Evolutionary conservation across 2,329 filamentous ascomycete genomes (phyloP).

Genomic region (Cytospora paraplurivora): DNA sequence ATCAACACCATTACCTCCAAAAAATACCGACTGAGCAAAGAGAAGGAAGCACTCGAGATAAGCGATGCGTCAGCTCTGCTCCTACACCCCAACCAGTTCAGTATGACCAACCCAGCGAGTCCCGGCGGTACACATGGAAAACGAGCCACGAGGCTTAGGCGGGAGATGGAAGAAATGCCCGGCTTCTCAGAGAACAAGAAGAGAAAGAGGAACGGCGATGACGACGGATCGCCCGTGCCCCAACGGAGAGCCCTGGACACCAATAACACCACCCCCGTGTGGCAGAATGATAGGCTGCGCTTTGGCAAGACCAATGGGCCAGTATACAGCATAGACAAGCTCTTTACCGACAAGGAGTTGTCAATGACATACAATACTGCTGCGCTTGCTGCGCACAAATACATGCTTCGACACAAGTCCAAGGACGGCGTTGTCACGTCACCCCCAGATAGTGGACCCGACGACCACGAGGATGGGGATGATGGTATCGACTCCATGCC

Average conservation of each 20-base stretch:
- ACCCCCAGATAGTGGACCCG: constrained; percentile 54
- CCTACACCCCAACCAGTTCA: constrained; percentile 69
- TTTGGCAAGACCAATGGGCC: constrained; percentile 59
- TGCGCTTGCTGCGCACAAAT: constrained; percentile 63
- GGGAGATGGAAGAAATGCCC: constrained; percentile 60
- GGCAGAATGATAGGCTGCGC: constrained; percentile 62
- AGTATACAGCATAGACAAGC: constrained; percentile 67
- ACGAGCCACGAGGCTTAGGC: constrained; percentile 62
- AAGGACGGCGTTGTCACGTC: constrained; percentile 55
- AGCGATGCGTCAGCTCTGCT: constrained; percentile 66
- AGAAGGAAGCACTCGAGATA: constrained; percentile 70
- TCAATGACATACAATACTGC: constrained; percentile 66
- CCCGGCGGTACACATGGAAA: constrained; percentile 65
- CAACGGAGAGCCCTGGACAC: constrained; percentile 58
- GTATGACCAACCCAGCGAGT: constrained; percentile 64
- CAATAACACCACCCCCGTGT: constrained; percentile 61
- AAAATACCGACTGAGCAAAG: constrained; percentile 64
- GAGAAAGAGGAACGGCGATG: constrained; percentile 63
- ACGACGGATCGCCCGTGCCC: constrained; percentile 65
- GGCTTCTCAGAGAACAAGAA: constrained; percentile 61
- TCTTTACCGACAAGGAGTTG: constrained; percentile 71
- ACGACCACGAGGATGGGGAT: constrained; percentile 50
- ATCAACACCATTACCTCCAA: constrained; percentile 67
- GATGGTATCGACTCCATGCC: constrained; percentile 50
- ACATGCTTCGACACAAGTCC: constrained; percentile 59